phyloP scores from a whole-genome alignment of 169 alveolate species.

The Plasmodium gaboni region DNA sequence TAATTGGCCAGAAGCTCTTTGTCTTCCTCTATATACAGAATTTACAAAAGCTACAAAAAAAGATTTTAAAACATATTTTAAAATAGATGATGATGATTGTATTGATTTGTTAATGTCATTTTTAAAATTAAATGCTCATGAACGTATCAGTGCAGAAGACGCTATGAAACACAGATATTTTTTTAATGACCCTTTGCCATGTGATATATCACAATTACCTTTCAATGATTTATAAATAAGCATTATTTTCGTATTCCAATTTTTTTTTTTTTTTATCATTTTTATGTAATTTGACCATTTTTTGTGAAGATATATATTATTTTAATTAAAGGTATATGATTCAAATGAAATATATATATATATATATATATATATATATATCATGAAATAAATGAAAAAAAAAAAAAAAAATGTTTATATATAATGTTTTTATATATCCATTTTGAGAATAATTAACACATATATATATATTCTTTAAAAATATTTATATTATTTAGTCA shows the following conservation, averaged over 20 bases:
- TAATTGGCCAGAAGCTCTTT: conserved; percentile 93
- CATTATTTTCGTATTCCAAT: neutral
- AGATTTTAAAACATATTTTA: conserved; percentile 60
- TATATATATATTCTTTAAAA: too few relatives aligned
- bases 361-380: too few relatives aligned
- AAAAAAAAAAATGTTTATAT: too few relatives aligned
- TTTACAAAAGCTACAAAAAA: conserved; percentile 78
- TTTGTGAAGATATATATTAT: too few relatives aligned
- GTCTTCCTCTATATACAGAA: conserved; percentile 81
- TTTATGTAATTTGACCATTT: too few relatives aligned
- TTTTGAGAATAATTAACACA: too few relatives aligned
- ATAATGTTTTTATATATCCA: too few relatives aligned
- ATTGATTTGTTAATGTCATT: conserved; percentile 80
- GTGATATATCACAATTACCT: conserved; percentile 78
- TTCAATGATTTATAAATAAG: conserved; percentile 28
- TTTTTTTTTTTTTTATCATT: neutral
- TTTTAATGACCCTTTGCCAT: conserved; percentile 81
- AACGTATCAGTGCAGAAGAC: conserved; percentile 87
- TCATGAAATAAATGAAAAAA: too few relatives aligned
- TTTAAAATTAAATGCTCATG: conserved; percentile 85
- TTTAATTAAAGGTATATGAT: too few relatives aligned
- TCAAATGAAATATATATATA: too few relatives aligned
- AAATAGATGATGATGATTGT: conserved; percentile 72
- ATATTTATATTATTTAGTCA: too few relatives aligned
- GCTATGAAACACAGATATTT: conserved; percentile 89